Conservation (phyloP, 2,329 filamentous ascomycete genomes). For the Teratosphaeriaceae sp. region DNA sequence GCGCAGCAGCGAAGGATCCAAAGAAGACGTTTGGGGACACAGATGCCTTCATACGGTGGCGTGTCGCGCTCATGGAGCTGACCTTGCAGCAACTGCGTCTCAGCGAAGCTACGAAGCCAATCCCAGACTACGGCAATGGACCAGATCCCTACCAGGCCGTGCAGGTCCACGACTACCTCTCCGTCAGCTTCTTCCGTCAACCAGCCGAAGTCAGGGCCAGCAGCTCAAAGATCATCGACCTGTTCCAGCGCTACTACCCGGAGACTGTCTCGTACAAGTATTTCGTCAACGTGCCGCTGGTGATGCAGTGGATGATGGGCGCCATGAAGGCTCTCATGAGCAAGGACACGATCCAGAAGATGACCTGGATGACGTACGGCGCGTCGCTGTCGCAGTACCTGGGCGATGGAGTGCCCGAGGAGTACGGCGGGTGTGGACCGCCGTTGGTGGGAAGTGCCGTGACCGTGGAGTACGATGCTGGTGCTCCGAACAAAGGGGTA, state of each 20-base stretch:
- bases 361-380: constrained; percentile 50
- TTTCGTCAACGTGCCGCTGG: constrained; percentile 85
- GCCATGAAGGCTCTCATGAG: constrained; percentile 41
- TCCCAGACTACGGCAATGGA: constrained; percentile 59
- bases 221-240: constrained; percentile 71
- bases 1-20: constrained; percentile 71
- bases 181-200: constrained; percentile 78
- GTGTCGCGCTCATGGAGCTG: constrained; percentile 83
- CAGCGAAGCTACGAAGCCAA: constrained; percentile 58
- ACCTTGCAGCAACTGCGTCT: constrained; percentile 70
- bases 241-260: constrained; percentile 77
- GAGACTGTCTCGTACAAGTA: constrained; percentile 88
- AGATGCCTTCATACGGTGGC: constrained; percentile 81
- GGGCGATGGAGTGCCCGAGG: constrained; percentile 59
- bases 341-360: constrained; percentile 44
- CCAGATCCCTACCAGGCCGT: constrained; percentile 82
- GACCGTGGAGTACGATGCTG: constrained; percentile 33
- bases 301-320: constrained; percentile 72
- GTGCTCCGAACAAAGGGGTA: background rate
- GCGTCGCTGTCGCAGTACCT: constrained; percentile 60
- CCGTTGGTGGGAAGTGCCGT: constrained; percentile 40
- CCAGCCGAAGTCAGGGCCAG: constrained; percentile 70
- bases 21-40: constrained; percentile 74
- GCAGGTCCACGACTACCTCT: constrained; percentile 90
- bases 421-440: constrained; percentile 69